Percentiles rank a stretch among this genome's conserved stretches.
Evolutionary conservation across 2,329 filamentous ascomycete species (phyloP).

Genomic region (Calonectria honghensis): DNA sequence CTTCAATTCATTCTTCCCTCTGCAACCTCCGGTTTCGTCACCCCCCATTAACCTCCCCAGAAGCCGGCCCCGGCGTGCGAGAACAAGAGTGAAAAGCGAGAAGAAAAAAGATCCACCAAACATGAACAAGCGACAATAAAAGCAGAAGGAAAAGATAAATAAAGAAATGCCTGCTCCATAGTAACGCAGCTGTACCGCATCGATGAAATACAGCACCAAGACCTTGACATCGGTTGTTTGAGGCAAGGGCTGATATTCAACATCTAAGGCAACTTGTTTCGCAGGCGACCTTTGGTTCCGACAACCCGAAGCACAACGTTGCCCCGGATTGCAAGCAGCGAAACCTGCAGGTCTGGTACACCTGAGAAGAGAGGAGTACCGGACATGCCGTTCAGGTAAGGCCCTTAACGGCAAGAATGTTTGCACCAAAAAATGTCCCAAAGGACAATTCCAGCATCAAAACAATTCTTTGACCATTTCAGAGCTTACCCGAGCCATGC

Average conservation of each 20-base stretch:
- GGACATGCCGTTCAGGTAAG: slow-evolving; percentile 64
- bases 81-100: slow-evolving; percentile 52
- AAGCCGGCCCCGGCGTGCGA: slow-evolving; percentile 56
- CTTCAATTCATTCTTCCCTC: slow-evolving; percentile 22
- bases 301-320: slow-evolving; percentile 40
- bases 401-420: slow-evolving; percentile 45
- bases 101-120: slow-evolving; percentile 47
- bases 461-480: slow-evolving; percentile 45
- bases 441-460: slow-evolving; percentile 35
- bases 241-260: slow-evolving; percentile 38
- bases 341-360: slow-evolving; percentile 53
- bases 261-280: slow-evolving; percentile 42
- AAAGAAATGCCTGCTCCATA: slow-evolving; percentile 55
- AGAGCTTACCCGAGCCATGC: slow-evolving; percentile 63
- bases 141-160: slow-evolving; percentile 53
- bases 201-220: slow-evolving; percentile 54
- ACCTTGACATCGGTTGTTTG: slow-evolving; percentile 24
- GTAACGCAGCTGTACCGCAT: slow-evolving; percentile 62
- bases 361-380: slow-evolving; percentile 57
- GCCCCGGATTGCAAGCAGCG: slow-evolving; percentile 41
- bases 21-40: slow-evolving; percentile 35
- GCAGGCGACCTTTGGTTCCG: slow-evolving; percentile 43
- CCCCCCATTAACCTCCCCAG: slow-evolving; percentile 59
- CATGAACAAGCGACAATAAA: slow-evolving; percentile 50
- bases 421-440: slow-evolving; percentile 32